Evolutionary conservation across 106 monocot species (phyloP).

Genomic region (Allium sativum): DNA sequence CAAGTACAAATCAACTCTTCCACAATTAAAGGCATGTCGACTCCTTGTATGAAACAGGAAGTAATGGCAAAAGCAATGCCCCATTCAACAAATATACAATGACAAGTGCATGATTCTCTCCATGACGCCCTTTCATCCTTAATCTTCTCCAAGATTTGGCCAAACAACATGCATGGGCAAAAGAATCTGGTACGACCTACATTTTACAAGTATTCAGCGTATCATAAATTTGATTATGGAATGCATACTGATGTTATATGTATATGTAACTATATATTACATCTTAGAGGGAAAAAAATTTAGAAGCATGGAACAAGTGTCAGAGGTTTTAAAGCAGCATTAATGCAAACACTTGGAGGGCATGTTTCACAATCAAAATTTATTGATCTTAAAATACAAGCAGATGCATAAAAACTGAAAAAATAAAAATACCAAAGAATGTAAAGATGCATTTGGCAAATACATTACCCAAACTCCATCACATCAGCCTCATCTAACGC

Average conservation of each 20-base stretch:
- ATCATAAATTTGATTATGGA: too few relatives aligned
- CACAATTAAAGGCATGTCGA: constrained; percentile 27
- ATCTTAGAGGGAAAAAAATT: constrained; percentile 28
- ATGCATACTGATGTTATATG: too few relatives aligned
- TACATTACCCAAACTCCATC: too few relatives aligned
- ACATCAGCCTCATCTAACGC: too few relatives aligned
- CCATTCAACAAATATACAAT: constrained; percentile 36
- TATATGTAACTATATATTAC: constrained; percentile 15
- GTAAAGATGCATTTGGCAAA: too few relatives aligned
- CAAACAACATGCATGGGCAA: constrained; percentile 42
- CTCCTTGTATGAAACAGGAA: constrained; percentile 25
- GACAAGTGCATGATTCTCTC: constrained; percentile 31
- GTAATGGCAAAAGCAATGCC: constrained; percentile 29
- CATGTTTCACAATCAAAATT: too few relatives aligned
- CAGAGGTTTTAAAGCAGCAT: too few relatives aligned
- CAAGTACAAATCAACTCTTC: constrained; percentile 34
- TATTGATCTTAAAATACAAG: too few relatives aligned
- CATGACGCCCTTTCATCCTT: constrained; percentile 15
- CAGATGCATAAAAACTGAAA: too few relatives aligned
- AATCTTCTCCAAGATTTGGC: constrained; percentile 25
- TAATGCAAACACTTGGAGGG: too few relatives aligned
- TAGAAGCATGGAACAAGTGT: too few relatives aligned
- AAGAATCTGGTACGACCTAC: constrained; percentile 33
- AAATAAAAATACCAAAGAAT: too few relatives aligned
- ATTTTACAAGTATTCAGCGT: background rate